A percentile compares a stretch with the other conserved stretches of the same genome.
Evolutionary conservation across 2,329 filamentous ascomycete species (phyloP).

Genomic region (Cordyceps pruinosa): DNA sequence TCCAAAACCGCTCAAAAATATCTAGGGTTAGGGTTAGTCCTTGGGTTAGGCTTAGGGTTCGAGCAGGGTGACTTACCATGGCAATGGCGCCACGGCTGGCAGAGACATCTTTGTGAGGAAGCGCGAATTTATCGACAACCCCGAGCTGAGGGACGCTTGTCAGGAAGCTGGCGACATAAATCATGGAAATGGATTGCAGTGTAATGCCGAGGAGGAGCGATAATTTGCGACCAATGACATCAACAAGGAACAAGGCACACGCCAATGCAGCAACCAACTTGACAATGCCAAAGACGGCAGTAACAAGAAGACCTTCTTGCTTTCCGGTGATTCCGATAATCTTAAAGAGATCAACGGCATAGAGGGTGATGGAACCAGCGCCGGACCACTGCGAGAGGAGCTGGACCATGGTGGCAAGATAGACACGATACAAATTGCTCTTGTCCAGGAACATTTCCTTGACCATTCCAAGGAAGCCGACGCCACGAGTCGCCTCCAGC

Average conservation of each 20-base stretch:
- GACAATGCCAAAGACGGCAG: slow-evolving; percentile 68
- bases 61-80: slow-evolving; percentile 38
- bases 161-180: slow-evolving; percentile 56
- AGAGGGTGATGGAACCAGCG: slow-evolving; percentile 67
- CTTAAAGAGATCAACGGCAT: slow-evolving; percentile 66
- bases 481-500: slow-evolving; percentile 61
- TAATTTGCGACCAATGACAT: slow-evolving; percentile 69
- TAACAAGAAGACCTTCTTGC: slow-evolving; percentile 64
- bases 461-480: slow-evolving; percentile 56
- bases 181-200: slow-evolving; percentile 53
- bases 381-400: slow-evolving; percentile 69
- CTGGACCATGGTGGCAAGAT: slow-evolving; percentile 61
- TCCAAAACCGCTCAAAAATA: slow-evolving; percentile 61
- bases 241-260: slow-evolving; percentile 73
- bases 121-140: slow-evolving; percentile 38
- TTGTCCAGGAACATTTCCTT: slow-evolving; percentile 62
- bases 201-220: slow-evolving; percentile 54
- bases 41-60: not conserved
- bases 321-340: slow-evolving; percentile 63
- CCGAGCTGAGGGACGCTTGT: slow-evolving; percentile 55
- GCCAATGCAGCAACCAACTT: slow-evolving; percentile 61
- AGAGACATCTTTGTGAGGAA: slow-evolving; percentile 41
- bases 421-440: slow-evolving; percentile 66
- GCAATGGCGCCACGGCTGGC: slow-evolving; percentile 62
- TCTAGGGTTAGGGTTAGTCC: slow-evolving; percentile 23